A percentile compares a stretch with the other conserved stretches of the same genome.
phyloP scores from a whole-genome alignment of 768 basidiomycete genomes.

The Trametes elegans region DNA sequence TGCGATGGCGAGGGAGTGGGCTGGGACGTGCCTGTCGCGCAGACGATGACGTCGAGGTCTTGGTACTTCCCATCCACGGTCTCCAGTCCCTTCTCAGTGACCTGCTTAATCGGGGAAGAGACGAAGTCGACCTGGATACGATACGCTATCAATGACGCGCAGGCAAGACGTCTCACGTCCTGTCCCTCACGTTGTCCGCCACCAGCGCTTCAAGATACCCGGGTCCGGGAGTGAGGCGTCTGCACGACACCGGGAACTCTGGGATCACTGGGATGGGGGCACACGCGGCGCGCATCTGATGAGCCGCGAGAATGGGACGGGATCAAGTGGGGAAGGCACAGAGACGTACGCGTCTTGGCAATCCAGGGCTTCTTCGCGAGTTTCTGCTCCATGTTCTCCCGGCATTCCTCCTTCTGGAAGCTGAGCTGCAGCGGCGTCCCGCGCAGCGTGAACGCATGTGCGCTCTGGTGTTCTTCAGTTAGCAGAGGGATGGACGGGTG shows the following conservation, averaged over 20 bases:
- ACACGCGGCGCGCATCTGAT: no score
- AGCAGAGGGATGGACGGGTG: no score
- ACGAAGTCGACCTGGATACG: conserved; percentile 50
- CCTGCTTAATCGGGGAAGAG: conserved; percentile 46
- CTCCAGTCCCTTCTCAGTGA: conserved; percentile 56
- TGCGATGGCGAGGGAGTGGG: no score
- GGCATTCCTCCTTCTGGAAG: no score
- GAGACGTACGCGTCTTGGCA: conserved; percentile 51
- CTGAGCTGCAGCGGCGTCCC: no score
- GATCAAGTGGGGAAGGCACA: no score
- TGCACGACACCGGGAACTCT: conserved; percentile 55
- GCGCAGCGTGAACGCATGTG: no score
- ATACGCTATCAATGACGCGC: no score
- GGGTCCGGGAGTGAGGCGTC: conserved; percentile 63
- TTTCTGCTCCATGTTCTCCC: conserved; percentile 52
- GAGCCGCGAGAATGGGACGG: not conserved
- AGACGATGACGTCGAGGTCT: conserved; percentile 59
- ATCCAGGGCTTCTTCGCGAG: conserved; percentile 60
- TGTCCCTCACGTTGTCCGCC: conserved; percentile 49
- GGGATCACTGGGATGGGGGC: conserved; percentile 64
- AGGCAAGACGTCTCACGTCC: no score
- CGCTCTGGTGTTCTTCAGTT: no score
- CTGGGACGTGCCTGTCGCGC: conserved; percentile 54
- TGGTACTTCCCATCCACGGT: conserved; percentile 51
- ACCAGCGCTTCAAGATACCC: conserved; percentile 67